Conservation (phyloP, 1,284 basidiomycete species). For the Ustilago lituana region DNA sequence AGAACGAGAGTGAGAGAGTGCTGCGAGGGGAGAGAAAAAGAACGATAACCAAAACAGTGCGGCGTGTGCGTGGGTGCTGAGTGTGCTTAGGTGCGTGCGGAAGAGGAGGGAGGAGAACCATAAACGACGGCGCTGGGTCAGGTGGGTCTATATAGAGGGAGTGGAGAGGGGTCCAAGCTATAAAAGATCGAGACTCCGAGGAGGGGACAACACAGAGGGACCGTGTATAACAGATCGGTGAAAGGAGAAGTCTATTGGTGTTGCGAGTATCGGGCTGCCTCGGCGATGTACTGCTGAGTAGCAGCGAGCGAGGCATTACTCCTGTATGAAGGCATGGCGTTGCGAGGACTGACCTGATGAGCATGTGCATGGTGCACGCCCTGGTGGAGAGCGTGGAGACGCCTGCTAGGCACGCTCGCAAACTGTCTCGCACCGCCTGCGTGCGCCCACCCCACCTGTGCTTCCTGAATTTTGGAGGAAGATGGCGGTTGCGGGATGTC, state of each 20-base stretch:
- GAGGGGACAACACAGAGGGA: no score
- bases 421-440: slow-evolving; percentile 15
- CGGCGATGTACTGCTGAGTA: slow-evolving; percentile 19
- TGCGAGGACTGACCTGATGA: slow-evolving; percentile 6
- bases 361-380: slow-evolving; percentile 3
- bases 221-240: no score
- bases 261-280: slow-evolving; percentile 9
- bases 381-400: slow-evolving; percentile 1
- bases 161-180: no score
- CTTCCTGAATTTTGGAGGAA: slow-evolving; percentile 13
- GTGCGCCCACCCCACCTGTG: slow-evolving; percentile 1
- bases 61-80: no score
- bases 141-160: no score
- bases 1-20: no score
- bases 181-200: no score
- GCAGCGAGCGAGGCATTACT: slow-evolving; percentile 21
- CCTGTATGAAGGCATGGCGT: slow-evolving; percentile 26
- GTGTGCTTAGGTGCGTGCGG: no score
- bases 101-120: no score
- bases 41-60: no score
- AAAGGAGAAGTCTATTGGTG: slow-evolving; percentile 9
- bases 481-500: slow-evolving; percentile 8
- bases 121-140: no score
- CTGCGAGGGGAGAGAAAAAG: no score
- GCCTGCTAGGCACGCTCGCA: slow-evolving; percentile 20